Percentiles rank a stretch among this genome's conserved stretches.
These are phyloP conservation scores for Coffea humblotiana DNA, from an alignment of 305 asterid species.

Conservation along the genomic window DNA sequence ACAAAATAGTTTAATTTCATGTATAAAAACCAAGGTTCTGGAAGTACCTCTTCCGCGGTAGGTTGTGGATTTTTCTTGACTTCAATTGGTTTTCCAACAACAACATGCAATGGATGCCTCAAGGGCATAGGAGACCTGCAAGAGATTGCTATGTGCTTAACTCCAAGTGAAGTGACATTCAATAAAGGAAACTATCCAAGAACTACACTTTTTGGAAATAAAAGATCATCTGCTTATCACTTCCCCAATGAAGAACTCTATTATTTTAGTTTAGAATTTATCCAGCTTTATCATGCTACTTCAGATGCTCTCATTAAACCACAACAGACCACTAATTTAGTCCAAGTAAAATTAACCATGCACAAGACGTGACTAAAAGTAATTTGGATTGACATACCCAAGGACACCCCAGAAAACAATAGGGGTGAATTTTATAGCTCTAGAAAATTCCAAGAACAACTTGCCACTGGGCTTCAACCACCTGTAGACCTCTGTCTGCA, in stretches of 20 bases:
- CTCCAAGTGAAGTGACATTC: neutral
- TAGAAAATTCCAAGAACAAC: constrained; percentile 55
- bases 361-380: neutral
- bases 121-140: constrained; percentile 87
- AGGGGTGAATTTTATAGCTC: constrained; percentile 84
- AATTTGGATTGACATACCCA: constrained; percentile 54
- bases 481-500: constrained; percentile 72
- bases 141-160: constrained; percentile 3
- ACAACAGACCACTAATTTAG: neutral
- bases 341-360: neutral
- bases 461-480: constrained; percentile 97
- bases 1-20: neutral
- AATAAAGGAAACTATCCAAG: neutral
- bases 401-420: constrained; percentile 84
- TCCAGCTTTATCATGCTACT: neutral
- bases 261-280: neutral
- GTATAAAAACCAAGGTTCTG: neutral
- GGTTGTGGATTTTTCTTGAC: constrained; percentile 69
- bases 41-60: constrained; percentile 66
- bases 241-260: neutral
- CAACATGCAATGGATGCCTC: constrained; percentile 77
- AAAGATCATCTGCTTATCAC: neutral
- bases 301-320: neutral
- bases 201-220: neutral
- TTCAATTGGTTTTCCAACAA: constrained; percentile 80